Evolutionary conservation across 2,329 filamentous ascomycete species (phyloP).

Genomic region (Phaeosphaeria sp.): DNA sequence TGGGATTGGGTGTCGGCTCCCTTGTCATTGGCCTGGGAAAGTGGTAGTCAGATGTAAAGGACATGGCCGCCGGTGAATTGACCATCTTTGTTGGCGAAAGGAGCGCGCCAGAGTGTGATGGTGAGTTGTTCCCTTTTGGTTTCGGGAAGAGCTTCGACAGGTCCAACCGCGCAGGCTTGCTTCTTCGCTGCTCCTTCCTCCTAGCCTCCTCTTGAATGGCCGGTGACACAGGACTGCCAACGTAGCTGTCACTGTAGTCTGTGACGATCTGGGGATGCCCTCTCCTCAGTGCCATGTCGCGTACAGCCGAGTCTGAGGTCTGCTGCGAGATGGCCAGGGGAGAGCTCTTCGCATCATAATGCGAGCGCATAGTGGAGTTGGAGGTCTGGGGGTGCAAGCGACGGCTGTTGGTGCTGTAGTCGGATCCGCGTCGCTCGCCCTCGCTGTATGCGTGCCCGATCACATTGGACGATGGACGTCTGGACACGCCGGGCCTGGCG

Average conservation of each 20-base stretch:
- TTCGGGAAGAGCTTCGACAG: conserved; percentile 53
- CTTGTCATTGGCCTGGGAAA: conserved; percentile 43
- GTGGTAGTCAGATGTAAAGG: conserved; percentile 43
- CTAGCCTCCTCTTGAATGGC: conserved; percentile 23
- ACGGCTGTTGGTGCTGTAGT: conserved; percentile 37
- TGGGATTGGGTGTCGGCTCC: conserved; percentile 36
- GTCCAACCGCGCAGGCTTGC: conserved; percentile 49
- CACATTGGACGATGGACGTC: conserved; percentile 43
- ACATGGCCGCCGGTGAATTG: conserved; percentile 50
- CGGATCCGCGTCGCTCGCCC: conserved; percentile 33
- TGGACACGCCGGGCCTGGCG: conserved; percentile 33
- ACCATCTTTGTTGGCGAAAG: conserved; percentile 50
- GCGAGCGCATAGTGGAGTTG: conserved; percentile 50
- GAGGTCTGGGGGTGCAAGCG: conserved; percentile 43
- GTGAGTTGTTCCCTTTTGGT: conserved; percentile 32
- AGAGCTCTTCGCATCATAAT: conserved; percentile 51
- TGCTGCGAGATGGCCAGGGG: conserved; percentile 54
- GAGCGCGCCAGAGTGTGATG: conserved; percentile 24
- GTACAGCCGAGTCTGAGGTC: conserved; percentile 53
- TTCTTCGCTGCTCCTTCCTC: conserved; percentile 35
- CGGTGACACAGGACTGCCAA: conserved; percentile 29
- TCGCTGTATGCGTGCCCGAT: conserved; percentile 32
- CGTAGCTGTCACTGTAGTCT: conserved; percentile 16
- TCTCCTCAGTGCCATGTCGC: conserved; percentile 52
- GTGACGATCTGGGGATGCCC: conserved; percentile 39